Base-by-base conservation (phyloP, 352 stramenopile species). In the Pythium insidiosum region DNA sequence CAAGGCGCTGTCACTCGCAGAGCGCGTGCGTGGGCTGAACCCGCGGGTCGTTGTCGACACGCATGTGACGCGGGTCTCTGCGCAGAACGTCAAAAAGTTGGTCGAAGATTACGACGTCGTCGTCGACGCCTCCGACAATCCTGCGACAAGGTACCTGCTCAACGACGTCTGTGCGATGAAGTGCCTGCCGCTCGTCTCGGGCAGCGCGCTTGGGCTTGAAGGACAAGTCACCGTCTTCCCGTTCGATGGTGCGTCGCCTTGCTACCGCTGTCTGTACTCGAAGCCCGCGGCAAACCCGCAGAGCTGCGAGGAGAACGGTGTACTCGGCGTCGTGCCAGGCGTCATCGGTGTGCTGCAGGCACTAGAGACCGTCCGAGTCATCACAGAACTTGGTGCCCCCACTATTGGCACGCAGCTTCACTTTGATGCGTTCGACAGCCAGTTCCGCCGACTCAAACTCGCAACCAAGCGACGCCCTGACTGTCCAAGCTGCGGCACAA, bases 201-300 rank as follows among this genome's bases (percentile, higher is more conserved):
- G 92, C 16, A 97, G 88, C 58, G 96, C 96, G 4, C 76, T 99
- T 28, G 96, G 95, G 0, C 63, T 95, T 6, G 95, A 99, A 56
- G 96, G 96, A 12, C 95, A 99, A 56, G 73, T 99, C 20, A 95
- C 94, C 0, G 93, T 99, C 9, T 98, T 97, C 58, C 84, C 95
- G 26, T 96, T 93, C 58, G 44, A 72, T 5, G 34, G 57, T 11
- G 55, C 63, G 7, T 33, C 61, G 6, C 38, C 73, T 1, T 99
- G 96, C 61, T 99, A 99, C 61, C 82, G 94, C n/a, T 99, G 96
- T 50, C 56, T 98, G 21, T 98, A 98, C 60, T 94, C 96, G 12
- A 88, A 72, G 38, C 85, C 85, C 6, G 73, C 77, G 28, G 52
- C 52, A 11, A 38, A 65, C 1, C 80, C 66, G 44, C 84, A 79